These are phyloP conservation scores for Austroboletus niveus DNA, from an alignment of 1,284 basidiomycete species.

Conservation along the genomic window DNA sequence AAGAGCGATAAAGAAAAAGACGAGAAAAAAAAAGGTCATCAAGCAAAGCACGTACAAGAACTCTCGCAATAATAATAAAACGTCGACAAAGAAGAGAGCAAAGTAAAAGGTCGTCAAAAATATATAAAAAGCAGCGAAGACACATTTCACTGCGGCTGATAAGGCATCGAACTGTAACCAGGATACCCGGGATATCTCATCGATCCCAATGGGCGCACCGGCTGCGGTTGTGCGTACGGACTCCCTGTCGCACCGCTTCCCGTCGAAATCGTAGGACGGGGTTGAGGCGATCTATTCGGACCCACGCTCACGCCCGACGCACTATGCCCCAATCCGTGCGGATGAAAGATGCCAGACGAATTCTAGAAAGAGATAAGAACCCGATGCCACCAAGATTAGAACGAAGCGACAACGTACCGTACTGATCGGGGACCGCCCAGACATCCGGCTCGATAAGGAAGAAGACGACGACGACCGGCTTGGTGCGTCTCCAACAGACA, in stretches of 20 bases:
- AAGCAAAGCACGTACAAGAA: not conserved
- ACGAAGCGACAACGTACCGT: slow-evolving; percentile 14
- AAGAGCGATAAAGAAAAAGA: not conserved
- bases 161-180: slow-evolving; percentile 21
- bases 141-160: slow-evolving; percentile 16
- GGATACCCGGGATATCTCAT: slow-evolving; percentile 18
- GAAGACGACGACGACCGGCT: slow-evolving; percentile 35
- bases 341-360: slow-evolving; percentile 20
- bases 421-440: slow-evolving; percentile 31
- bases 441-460: slow-evolving; percentile 34
- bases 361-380: slow-evolving; percentile 14
- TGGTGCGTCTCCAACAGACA: slow-evolving; percentile 24
- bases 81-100: not conserved
- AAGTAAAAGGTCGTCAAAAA: not conserved
- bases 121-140: not conserved
- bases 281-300: slow-evolving; percentile 18
- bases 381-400: slow-evolving; percentile 11
- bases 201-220: slow-evolving; percentile 17
- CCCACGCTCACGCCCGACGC: slow-evolving; percentile 8
- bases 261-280: slow-evolving; percentile 15
- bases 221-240: slow-evolving; percentile 26
- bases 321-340: slow-evolving; percentile 5
- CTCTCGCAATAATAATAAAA: slow-evolving; percentile 25
- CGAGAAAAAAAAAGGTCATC: not conserved
- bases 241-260: not conserved